Percentiles rank a stretch among this genome's conserved stretches.
phyloP scores from a whole-genome alignment of 2,329 filamentous ascomycete species.

The Uncinocarpus reesii region DNA sequence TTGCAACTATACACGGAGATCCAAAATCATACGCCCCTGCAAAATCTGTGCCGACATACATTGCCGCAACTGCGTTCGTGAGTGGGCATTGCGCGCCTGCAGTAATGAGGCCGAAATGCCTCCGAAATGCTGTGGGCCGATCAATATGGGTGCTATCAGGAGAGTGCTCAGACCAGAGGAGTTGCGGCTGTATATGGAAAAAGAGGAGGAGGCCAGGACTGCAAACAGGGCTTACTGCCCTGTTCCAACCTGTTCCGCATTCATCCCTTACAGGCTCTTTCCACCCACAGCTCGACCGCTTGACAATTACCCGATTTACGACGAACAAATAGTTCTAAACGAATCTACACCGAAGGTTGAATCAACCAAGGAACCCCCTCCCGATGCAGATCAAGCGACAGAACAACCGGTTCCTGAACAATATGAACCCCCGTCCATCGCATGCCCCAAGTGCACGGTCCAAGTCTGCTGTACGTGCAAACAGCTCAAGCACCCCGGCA shows the following conservation, averaged over 20 bases:
- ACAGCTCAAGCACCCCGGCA: constrained; percentile 29
- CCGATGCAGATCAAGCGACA: neutral
- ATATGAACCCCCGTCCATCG: constrained; percentile 22
- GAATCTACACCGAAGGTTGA: neutral
- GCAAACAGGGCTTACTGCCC: constrained; percentile 42
- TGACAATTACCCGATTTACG: neutral
- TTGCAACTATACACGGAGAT: too few relatives aligned
- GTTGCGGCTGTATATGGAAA: constrained; percentile 31
- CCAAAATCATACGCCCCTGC: constrained; percentile 1
- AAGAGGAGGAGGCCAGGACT: constrained; percentile 42
- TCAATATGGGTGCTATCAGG: constrained; percentile 35
- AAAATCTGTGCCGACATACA: neutral
- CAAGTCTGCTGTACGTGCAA: constrained; percentile 39
- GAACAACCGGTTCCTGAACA: neutral
- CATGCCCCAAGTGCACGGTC: constrained; percentile 38
- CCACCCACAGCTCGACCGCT: neutral
- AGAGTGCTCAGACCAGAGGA: constrained; percentile 30
- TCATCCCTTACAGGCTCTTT: constrained; percentile 34
- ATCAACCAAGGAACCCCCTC: neutral
- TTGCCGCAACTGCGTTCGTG: constrained; percentile 15
- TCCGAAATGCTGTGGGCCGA: constrained; percentile 36
- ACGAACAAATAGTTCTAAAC: neutral
- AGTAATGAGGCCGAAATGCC: constrained; percentile 36
- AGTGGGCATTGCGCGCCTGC: constrained; percentile 35
- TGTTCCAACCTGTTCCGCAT: constrained; percentile 39